Evolutionary conservation across 805 yeast genomes (phyloP).

Genomic region (Saturnispora sekii): DNA sequence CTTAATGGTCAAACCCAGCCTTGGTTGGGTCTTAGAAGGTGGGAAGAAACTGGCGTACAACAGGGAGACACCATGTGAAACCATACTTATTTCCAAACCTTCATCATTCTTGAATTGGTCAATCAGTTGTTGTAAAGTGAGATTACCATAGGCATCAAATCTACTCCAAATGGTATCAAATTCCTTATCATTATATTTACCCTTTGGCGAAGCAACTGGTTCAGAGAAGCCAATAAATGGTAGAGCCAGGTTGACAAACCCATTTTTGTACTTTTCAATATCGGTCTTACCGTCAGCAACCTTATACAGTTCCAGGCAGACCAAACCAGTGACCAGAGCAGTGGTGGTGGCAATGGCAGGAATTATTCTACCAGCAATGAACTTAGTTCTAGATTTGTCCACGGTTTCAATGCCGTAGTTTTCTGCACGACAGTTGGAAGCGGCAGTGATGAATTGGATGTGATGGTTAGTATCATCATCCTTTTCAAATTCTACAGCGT

Average conservation of each 20-base stretch:
- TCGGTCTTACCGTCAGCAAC: constrained; percentile 67
- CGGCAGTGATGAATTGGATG: constrained; percentile 91
- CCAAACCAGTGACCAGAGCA: constrained; percentile 93
- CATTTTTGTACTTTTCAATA: constrained; percentile 84
- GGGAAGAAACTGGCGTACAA: constrained; percentile 81
- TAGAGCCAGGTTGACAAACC: constrained; percentile 82
- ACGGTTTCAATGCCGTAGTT: constrained; percentile 85
- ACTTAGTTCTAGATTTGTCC: constrained; percentile 83
- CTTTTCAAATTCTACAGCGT: constrained; percentile 92
- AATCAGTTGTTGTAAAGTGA: constrained; percentile 33
- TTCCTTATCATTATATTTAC: constrained; percentile 65
- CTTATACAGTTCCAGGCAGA: constrained; percentile 84
- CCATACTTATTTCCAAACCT: constrained; percentile 82
- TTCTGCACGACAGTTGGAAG: constrained; percentile 91
- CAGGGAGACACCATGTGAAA: constrained; percentile 82
- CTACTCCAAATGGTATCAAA: constrained; percentile 95
- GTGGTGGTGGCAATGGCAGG: constrained; percentile 99
- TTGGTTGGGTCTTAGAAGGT: constrained; percentile 79
- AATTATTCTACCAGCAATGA: constrained; percentile 95
- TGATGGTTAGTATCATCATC: constrained; percentile 97
- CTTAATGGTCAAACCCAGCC: constrained; percentile 57
- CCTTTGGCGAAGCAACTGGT: constrained; percentile 80
- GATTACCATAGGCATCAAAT: constrained; percentile 69
- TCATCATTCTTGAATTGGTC: constrained; percentile 64
- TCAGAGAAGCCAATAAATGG: constrained; percentile 97